These are phyloP conservation scores for Porcisia hertigi DNA, from an alignment of 208 protist genomes.

Conservation along the genomic window DNA sequence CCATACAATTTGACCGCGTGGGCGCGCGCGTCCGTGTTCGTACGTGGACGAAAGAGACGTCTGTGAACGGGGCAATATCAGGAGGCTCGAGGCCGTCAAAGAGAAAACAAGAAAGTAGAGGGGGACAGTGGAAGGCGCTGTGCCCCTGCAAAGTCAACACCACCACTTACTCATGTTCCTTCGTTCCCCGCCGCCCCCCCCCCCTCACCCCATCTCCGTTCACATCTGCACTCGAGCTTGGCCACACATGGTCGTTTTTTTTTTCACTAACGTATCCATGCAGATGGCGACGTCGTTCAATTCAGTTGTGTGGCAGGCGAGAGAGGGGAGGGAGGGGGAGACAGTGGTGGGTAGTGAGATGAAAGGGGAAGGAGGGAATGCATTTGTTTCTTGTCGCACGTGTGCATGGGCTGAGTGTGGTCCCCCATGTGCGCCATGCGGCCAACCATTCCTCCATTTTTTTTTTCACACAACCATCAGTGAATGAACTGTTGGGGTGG, in stretches of 20 bases:
- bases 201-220: neutral
- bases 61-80: neutral
- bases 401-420: no score
- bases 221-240: neutral
- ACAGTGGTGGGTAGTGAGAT: neutral
- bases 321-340: neutral
- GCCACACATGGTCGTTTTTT: neutral
- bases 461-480: no score
- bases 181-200: neutral
- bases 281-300: neutral
- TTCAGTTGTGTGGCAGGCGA: neutral
- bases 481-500: no score
- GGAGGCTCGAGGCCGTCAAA: neutral
- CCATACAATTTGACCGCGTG: neutral
- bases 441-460: no score
- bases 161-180: no score
- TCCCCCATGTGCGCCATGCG: no score
- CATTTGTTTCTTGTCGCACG: no score
- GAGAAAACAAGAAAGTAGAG: neutral
- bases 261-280: neutral
- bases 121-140: neutral
- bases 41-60: neutral
- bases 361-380: no score
- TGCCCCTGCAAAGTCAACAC: neutral
- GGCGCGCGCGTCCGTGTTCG: neutral